These are phyloP conservation scores for Talaromyces islandicus DNA, from an alignment of 2,329 filamentous ascomycete species.

Conservation along the genomic window DNA sequence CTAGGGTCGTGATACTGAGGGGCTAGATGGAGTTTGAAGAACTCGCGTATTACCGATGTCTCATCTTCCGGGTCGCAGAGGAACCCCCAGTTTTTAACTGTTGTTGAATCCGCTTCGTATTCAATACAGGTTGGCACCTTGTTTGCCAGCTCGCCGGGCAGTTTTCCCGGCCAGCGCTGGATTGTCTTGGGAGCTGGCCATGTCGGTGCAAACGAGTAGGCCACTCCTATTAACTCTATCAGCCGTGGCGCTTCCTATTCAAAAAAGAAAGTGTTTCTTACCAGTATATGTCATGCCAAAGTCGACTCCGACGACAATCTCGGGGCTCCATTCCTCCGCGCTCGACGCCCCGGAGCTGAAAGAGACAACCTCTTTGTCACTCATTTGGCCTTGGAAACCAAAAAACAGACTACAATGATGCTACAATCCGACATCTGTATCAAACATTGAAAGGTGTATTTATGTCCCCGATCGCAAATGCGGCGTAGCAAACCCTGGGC, in stretches of 20 bases:
- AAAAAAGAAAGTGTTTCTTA: conserved; percentile 5
- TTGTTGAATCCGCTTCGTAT: conserved; percentile 15
- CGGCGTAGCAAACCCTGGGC: neutral
- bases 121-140: conserved; percentile 28
- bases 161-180: conserved; percentile 29
- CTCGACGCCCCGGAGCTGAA: neutral
- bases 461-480: neutral
- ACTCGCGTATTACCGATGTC: conserved; percentile 22
- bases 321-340: conserved; percentile 17
- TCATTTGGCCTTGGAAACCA: conserved; percentile 6
- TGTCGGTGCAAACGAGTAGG: conserved; percentile 29
- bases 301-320: conserved; percentile 22
- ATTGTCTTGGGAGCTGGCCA: conserved; percentile 29
- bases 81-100: conserved; percentile 29
- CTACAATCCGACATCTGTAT: neutral
- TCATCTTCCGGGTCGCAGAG: conserved; percentile 27
- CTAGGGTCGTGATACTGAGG: conserved; percentile 20
- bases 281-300: conserved; percentile 26
- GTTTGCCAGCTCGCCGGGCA: conserved; percentile 25
- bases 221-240: conserved; percentile 19
- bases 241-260: neutral
- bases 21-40: conserved; percentile 34
- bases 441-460: neutral
- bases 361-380: conserved; percentile 14
- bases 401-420: neutral